Conservation (phyloP, 129 eudicot genomes). For the Heracleum sosnowskyi region DNA sequence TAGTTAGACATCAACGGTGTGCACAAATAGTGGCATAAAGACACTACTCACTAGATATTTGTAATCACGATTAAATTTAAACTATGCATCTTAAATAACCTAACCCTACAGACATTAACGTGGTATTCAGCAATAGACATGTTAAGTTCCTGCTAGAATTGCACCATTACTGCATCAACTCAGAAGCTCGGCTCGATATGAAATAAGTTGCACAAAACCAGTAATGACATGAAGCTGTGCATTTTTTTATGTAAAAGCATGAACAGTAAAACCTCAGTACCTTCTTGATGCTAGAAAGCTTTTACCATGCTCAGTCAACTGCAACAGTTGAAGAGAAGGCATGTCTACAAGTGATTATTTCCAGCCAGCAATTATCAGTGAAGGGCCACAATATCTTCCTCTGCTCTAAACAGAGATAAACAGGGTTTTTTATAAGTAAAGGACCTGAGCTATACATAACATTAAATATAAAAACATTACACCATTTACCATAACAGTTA, state of each 20-base stretch:
- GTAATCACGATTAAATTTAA: background rate
- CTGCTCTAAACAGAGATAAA: background rate
- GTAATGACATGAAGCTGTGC: background rate
- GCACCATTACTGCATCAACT: background rate
- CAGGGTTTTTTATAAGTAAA: background rate
- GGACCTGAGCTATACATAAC: background rate
- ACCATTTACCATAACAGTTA: background rate
- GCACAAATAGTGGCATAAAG: background rate
- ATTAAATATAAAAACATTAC: background rate
- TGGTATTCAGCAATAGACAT: background rate
- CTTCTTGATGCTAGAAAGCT: slow-evolving; percentile 69
- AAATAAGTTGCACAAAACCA: background rate
- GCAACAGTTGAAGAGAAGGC: slow-evolving; percentile 97
- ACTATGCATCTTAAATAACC: background rate
- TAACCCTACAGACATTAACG: background rate
- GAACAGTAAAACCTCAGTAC: slow-evolving; percentile 22
- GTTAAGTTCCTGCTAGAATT: background rate
- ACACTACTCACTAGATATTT: background rate
- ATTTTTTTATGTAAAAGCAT: background rate
- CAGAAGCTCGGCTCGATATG: background rate
- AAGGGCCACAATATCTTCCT: background rate
- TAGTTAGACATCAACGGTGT: background rate
- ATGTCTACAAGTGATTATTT: slow-evolving; percentile 33
- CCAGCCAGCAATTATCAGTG: slow-evolving; percentile 8
- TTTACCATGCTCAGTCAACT: slow-evolving; percentile 91